phyloP scores from a whole-genome alignment of 192 early-diverging fungal genomes.

The Backusella morwellensis region DNA sequence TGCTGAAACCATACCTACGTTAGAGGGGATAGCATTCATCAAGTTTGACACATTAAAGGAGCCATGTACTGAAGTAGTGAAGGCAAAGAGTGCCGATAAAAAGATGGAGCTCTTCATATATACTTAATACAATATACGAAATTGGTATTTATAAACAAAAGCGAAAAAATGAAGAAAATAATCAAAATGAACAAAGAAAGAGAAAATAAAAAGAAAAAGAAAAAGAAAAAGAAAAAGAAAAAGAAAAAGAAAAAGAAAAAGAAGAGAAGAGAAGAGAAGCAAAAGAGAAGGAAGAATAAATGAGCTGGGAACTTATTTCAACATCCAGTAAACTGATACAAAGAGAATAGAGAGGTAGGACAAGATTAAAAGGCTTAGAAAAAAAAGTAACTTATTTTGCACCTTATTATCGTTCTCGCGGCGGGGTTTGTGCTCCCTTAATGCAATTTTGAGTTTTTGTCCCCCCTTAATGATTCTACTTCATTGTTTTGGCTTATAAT shows the following conservation, averaged over 20 bases:
- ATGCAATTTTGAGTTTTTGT: too few species aligned
- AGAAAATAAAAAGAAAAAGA: too few species aligned
- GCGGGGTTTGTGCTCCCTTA: too few species aligned
- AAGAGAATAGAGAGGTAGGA: background rate
- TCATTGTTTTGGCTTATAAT: too few species aligned
- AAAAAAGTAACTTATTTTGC: background rate
- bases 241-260: too few species aligned
- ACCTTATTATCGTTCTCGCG: background rate
- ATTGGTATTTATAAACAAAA: background rate
- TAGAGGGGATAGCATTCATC: slow-evolving; percentile 13
- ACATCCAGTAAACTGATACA: background rate
- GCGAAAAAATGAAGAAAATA: background rate
- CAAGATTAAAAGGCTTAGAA: background rate
- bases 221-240: too few species aligned
- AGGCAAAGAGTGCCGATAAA: background rate
- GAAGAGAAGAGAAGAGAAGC: too few species aligned
- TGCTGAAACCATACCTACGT: slow-evolving; percentile 19
- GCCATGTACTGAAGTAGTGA: slow-evolving; percentile 14
- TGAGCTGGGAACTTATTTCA: background rate
- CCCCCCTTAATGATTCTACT: too few species aligned
- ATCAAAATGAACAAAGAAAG: background rate
- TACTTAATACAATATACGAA: background rate
- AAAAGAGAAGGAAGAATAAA: background rate
- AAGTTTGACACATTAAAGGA: slow-evolving; percentile 18
- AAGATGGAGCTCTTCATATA: background rate